Percentiles rank a stretch among this genome's conserved stretches.
These are phyloP conservation scores for Schoenoplectus tabernaemontani DNA, from an alignment of 202 grass and related monocot species.

Conservation along the genomic window DNA sequence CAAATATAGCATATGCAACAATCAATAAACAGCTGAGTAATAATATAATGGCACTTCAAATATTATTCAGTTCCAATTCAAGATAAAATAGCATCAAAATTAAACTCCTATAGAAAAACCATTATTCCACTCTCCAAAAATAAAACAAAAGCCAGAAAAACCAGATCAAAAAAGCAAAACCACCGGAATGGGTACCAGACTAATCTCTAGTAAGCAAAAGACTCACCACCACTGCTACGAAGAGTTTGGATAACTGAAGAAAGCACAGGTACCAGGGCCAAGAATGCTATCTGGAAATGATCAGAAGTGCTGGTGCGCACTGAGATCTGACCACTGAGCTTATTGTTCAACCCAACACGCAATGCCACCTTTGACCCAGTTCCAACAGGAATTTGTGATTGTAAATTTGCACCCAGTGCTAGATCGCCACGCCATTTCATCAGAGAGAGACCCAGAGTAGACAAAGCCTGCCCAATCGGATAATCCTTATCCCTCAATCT, in stretches of 20 bases:
- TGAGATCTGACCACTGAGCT: constrained; percentile 71
- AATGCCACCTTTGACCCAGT: constrained; percentile 66
- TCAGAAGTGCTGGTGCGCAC: constrained; percentile 77
- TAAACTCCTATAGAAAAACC: neutral
- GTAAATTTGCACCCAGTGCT: constrained; percentile 72
- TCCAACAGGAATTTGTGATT: constrained; percentile 61
- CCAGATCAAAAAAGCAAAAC: neutral
- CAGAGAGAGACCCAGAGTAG: constrained; percentile 64
- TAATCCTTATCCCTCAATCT: constrained; percentile 64
- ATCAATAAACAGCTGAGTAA: neutral
- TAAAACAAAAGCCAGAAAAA: neutral
- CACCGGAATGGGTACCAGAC: neutral
- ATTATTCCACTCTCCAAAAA: constrained; percentile 27
- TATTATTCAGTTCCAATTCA: neutral
- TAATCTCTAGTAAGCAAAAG: constrained; percentile 46
- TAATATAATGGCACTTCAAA: neutral
- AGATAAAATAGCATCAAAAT: constrained; percentile 12
- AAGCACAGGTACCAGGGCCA: constrained; percentile 63
- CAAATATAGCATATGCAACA: neutral
- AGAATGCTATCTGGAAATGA: constrained; percentile 66
- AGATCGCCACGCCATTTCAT: constrained; percentile 68
- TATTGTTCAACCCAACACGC: constrained; percentile 74
- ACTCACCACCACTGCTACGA: constrained; percentile 29
- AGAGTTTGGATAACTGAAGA: constrained; percentile 47
- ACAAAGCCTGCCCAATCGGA: constrained; percentile 53